Evolutionary conservation across 31 red algal species (phyloP).

Genomic region (Porphyra umbilicalis): DNA sequence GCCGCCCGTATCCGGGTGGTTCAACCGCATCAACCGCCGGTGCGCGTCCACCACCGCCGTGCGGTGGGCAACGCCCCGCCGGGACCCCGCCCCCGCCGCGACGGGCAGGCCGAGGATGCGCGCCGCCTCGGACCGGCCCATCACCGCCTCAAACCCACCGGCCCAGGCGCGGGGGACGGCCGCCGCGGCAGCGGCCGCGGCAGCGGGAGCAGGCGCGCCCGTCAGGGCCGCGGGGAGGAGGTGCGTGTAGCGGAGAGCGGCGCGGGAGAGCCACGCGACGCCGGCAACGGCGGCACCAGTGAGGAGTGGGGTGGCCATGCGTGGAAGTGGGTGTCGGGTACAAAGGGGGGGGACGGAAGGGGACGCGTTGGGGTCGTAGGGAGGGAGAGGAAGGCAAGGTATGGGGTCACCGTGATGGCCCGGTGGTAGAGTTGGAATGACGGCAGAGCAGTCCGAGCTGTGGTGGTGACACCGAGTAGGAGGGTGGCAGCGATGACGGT

Average conservation of each 20-base stretch:
- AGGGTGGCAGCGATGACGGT: no score
- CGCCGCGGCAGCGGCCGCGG: conserved; percentile 16
- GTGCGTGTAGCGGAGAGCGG: conserved; percentile 20
- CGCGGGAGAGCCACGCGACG: conserved; percentile 70
- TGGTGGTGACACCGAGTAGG: no score
- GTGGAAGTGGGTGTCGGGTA: no score
- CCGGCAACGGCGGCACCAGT: conserved; percentile 84
- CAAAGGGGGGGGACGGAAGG: no score
- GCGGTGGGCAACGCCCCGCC: conserved; percentile 48
- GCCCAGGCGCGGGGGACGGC: conserved; percentile 39
- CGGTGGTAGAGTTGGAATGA: no score
- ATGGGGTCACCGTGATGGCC: no score
- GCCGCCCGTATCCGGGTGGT: conserved; percentile 95
- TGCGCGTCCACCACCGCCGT: conserved; percentile 80
- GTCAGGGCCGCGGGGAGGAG: conserved; percentile 17
- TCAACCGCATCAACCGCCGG: conserved; percentile 82
- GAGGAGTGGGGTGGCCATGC: conserved; percentile 84
- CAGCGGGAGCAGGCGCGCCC: neutral
- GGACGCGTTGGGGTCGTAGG: no score
- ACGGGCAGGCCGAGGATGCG: conserved; percentile 61
- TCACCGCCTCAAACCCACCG: conserved; percentile 70
- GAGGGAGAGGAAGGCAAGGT: no score
- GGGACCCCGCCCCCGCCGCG: neutral
- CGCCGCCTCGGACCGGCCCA: conserved; percentile 67
- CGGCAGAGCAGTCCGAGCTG: no score